Evolutionary conservation across 2,329 filamentous ascomycete species (phyloP).

Genomic region (Achaetomium macrosporum): DNA sequence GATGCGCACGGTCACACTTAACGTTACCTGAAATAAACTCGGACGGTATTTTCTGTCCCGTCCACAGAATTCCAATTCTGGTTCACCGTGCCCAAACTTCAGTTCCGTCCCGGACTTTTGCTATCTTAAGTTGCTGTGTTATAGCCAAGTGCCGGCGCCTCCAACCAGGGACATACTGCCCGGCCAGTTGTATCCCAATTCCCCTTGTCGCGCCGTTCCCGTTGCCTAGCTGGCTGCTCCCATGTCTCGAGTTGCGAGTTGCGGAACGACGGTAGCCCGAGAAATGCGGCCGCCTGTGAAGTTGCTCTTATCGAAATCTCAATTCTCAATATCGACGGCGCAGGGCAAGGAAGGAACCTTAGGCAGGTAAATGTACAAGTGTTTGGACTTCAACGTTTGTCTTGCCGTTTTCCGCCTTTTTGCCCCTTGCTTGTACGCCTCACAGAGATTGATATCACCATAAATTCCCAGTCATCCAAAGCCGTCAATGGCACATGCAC

Average conservation of each 20-base stretch:
- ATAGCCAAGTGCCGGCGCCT: conserved; percentile 24
- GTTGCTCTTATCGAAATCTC: no score
- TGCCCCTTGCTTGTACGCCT: no score
- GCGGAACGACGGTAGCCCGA: no score
- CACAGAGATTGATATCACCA: no score
- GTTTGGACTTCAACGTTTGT: no score
- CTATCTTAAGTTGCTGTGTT: conserved; percentile 14
- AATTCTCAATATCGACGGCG: no score
- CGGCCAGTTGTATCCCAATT: conserved; percentile 12
- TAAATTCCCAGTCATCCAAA: no score
- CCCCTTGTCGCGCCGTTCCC: background rate
- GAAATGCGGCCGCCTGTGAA: no score
- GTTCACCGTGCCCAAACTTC: conserved; percentile 17
- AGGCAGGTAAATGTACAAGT: no score
- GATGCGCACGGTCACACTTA: conserved; percentile 2
- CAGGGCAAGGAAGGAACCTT: no score
- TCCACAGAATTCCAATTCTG: conserved; percentile 20
- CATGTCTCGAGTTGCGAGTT: background rate
- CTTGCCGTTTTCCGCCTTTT: no score
- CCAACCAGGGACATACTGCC: conserved; percentile 13
- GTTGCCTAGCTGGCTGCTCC: background rate
- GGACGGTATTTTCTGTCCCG: conserved; percentile 4
- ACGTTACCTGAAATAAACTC: conserved; percentile 10
- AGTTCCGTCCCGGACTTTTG: conserved; percentile 21
- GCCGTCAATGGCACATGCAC: no score